These are phyloP conservation scores for Apiospora saccharicola DNA, from an alignment of 2,329 filamentous ascomycete species.

Conservation along the genomic window DNA sequence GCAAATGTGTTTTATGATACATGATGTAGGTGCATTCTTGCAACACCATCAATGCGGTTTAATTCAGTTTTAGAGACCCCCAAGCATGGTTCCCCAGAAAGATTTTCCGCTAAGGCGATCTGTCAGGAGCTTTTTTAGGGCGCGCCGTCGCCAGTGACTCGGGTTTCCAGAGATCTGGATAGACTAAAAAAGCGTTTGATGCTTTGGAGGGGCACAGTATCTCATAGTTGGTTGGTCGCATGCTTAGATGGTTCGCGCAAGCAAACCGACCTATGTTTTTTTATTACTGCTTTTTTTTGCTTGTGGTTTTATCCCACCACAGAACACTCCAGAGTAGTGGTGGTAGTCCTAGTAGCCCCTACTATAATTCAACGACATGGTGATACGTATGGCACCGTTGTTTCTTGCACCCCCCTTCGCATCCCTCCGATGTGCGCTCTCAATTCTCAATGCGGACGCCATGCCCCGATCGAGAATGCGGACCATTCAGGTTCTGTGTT, in stretches of 20 bases:
- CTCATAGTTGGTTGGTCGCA: constrained; percentile 27
- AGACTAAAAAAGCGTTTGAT: constrained; percentile 46
- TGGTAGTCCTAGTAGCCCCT: constrained; percentile 3
- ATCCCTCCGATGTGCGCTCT: not conserved
- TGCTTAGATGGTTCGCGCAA: constrained; percentile 18
- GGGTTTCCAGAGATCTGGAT: constrained; percentile 39
- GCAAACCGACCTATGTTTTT: constrained; percentile 18
- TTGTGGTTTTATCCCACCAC: not conserved
- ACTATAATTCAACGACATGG: constrained; percentile 25
- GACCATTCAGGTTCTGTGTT: constrained; percentile 2
- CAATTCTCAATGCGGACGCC: constrained; percentile 5
- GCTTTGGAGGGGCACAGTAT: constrained; percentile 39
- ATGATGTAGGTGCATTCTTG: constrained; percentile 17
- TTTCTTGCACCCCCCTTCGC: not conserved
- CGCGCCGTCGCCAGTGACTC: constrained; percentile 36
- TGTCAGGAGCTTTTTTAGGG: constrained; percentile 44
- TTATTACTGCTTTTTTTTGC: not conserved
- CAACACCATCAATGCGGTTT: constrained; percentile 17
- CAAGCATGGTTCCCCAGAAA: constrained; percentile 43
- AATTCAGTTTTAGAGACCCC: constrained; percentile 7
- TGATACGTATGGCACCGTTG: constrained; percentile 2
- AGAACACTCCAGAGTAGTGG: not conserved
- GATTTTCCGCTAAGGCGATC: constrained; percentile 46
- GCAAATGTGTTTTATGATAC: constrained; percentile 14
- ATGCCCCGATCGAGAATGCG: constrained; percentile 8